phyloP scores from a whole-genome alignment of 768 basidiomycete genomes.

The Tricholoma furcatifolium region DNA sequence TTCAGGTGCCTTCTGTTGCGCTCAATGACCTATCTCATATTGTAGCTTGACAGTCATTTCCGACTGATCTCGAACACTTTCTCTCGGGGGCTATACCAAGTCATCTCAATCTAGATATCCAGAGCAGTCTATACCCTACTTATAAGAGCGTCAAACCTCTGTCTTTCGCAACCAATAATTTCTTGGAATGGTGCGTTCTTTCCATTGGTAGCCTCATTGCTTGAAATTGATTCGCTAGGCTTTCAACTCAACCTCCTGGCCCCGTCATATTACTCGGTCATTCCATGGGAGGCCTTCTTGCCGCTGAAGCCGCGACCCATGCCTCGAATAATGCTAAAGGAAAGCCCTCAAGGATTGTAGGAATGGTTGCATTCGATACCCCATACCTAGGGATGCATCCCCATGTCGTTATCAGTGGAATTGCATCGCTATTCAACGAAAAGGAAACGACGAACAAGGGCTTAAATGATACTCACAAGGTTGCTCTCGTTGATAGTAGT shows the following conservation, averaged over 20 bases:
- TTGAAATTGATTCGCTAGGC: constrained; percentile 31
- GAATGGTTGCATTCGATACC: constrained; percentile 57
- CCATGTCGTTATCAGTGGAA: constrained; percentile 55
- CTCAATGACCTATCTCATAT: constrained; percentile 1
- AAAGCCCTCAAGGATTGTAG: constrained; percentile 45
- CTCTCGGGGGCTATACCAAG: constrained; percentile 33
- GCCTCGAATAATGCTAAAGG: constrained; percentile 33
- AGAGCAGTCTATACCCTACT: constrained; percentile 55
- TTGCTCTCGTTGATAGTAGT: constrained; percentile 41
- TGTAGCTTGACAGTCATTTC: constrained; percentile 41
- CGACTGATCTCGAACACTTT: constrained; percentile 49
- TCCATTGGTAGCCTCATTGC: background rate
- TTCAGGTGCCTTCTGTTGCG: constrained; percentile 38
- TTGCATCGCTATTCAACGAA: constrained; percentile 49
- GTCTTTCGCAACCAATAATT: constrained; percentile 47
- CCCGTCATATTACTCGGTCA: constrained; percentile 56
- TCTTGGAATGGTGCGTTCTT: constrained; percentile 48
- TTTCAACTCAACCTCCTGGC: constrained; percentile 52
- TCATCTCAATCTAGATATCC: constrained; percentile 35
- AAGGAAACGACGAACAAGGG: constrained; percentile 26
- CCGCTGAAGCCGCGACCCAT: constrained; percentile 53
- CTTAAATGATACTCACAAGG: constrained; percentile 41
- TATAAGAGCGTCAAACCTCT: constrained; percentile 59
- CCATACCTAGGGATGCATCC: constrained; percentile 65
- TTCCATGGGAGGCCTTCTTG: constrained; percentile 62